phyloP scores from a whole-genome alignment of 75 land plant species.

The Chamaecyparis obtusa region DNA sequence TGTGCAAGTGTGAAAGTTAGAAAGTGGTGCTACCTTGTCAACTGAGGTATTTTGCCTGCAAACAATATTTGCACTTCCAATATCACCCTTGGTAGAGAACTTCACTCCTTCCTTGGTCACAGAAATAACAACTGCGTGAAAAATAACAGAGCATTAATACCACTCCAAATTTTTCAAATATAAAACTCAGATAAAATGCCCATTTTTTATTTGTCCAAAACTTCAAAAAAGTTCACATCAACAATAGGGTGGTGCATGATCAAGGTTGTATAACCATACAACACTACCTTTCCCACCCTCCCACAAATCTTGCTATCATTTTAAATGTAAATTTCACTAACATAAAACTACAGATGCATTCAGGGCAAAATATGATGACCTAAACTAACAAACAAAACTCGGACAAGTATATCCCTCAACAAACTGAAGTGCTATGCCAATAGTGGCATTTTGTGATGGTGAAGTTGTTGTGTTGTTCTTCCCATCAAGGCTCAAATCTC shows the following conservation, averaged over 20 bases:
- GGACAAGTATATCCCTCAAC: background rate
- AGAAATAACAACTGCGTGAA: constrained; percentile 35
- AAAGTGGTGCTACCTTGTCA: constrained; percentile 29
- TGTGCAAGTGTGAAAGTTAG: background rate
- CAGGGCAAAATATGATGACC: background rate
- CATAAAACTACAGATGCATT: background rate
- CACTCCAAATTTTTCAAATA: background rate
- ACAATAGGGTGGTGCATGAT: background rate
- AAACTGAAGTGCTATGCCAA: too few species aligned
- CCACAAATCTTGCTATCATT: background rate
- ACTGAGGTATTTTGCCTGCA: constrained; percentile 46
- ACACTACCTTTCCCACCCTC: background rate
- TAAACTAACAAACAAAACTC: background rate
- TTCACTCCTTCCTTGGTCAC: constrained; percentile 55
- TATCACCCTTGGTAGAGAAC: constrained; percentile 46
- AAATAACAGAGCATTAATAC: background rate
- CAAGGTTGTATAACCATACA: background rate
- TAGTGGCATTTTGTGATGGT: too few species aligned
- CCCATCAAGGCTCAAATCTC: too few species aligned
- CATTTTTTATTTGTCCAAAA: background rate
- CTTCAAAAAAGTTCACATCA: background rate
- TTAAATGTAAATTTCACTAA: background rate
- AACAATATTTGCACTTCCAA: constrained; percentile 50
- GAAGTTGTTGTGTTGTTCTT: too few species aligned
- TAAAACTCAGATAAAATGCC: background rate